Evolutionary conservation across 495 filamentous ascomycete species (phyloP).

Genomic region (Penicillium alfredii): DNA sequence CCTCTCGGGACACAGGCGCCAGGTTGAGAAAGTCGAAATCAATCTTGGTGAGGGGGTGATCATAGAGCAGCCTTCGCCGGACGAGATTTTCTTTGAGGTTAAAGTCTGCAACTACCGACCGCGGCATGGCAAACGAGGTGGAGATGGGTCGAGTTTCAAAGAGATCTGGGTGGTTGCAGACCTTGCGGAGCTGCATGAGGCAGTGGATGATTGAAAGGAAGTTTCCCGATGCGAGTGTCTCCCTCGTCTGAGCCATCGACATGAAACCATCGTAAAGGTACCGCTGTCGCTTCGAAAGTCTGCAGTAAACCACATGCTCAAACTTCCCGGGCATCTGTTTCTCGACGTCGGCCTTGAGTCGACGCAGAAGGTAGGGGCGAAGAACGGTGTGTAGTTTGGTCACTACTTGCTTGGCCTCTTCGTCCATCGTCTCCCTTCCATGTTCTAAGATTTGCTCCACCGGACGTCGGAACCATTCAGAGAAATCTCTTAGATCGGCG

Average conservation of each 20-base stretch:
- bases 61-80: constrained; percentile 57
- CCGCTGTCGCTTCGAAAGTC: constrained; percentile 87
- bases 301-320: constrained; percentile 92
- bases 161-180: constrained; percentile 97
- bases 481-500: constrained; percentile 84
- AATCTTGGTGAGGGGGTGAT: constrained; percentile 58
- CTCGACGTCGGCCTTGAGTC: constrained; percentile 96
- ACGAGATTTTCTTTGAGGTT: constrained; percentile 70
- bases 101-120: constrained; percentile 71
- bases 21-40: constrained; percentile 78
- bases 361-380: constrained; percentile 83
- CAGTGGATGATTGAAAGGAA: constrained; percentile 98
- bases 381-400: constrained; percentile 88
- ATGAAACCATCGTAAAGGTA: constrained; percentile 97
- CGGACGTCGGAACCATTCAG: constrained; percentile 86
- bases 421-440: constrained; percentile 86
- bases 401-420: constrained; percentile 82
- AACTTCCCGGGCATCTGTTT: constrained; percentile 99
- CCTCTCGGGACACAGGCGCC: constrained; percentile 65
- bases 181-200: constrained; percentile 94
- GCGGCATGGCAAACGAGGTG: constrained; percentile 90
- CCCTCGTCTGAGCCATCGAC: constrained; percentile 82
- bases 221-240: constrained; percentile 88
- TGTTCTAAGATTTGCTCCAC: constrained; percentile 94
- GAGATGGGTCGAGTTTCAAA: constrained; percentile 98